Conservation (phyloP, 2,329 filamentous ascomycete species). For the Coniochaeta hoffmannii region DNA sequence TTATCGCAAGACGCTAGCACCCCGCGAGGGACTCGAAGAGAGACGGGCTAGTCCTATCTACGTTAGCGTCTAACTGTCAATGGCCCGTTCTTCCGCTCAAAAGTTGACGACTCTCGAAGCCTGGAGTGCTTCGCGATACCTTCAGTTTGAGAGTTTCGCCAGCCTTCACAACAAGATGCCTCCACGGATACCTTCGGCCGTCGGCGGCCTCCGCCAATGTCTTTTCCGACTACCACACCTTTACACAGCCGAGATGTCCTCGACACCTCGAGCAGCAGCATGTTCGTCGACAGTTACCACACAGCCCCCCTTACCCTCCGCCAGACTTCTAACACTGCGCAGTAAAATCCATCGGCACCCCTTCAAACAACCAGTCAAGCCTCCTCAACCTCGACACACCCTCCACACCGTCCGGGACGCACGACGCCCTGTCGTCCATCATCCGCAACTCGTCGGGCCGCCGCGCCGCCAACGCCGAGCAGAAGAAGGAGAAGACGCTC, state of each 20-base stretch:
- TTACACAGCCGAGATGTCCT: neutral
- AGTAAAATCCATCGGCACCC: conserved; percentile 3
- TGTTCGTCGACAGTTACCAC: neutral
- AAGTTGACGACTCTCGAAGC: neutral
- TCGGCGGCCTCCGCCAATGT: neutral
- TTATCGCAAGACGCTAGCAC: neutral
- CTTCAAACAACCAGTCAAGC: neutral
- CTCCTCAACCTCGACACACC: conserved; percentile 1
- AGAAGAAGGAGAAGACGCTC: conserved; percentile 24
- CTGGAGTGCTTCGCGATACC: neutral
- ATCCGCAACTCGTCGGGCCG: neutral
- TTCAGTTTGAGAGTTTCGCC: neutral
- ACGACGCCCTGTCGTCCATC: neutral
- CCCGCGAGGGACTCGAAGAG: neutral
- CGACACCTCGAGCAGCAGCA: neutral
- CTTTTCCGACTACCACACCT: neutral
- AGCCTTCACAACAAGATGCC: neutral
- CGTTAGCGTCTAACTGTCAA: neutral
- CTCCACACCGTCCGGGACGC: neutral
- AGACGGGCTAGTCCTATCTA: neutral
- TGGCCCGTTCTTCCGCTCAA: conserved; percentile 1
- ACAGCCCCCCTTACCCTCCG: conserved; percentile 3
- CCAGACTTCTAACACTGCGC: neutral
- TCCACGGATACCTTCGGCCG: neutral
- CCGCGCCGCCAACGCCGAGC: conserved; percentile 6